A percentile compares a stretch with the other conserved stretches of the same genome.
phyloP scores from a whole-genome alignment of 257 asterid species.

The Solanum acaule region DNA sequence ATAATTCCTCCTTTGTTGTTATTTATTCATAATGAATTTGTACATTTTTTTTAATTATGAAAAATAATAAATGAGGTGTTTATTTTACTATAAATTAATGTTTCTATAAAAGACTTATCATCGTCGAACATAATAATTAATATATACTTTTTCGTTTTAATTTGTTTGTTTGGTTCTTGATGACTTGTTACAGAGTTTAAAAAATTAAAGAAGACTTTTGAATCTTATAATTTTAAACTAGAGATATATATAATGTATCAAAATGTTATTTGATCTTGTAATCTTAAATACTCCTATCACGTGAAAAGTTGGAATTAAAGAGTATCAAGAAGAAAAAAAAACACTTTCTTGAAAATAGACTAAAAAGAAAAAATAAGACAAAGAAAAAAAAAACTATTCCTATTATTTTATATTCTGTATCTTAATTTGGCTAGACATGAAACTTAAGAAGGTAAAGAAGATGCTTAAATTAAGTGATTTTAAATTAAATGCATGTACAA shows the following conservation, averaged over 20 bases:
- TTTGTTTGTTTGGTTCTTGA: background rate
- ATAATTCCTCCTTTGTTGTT: background rate
- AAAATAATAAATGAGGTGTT: background rate
- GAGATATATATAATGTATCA: too few relatives aligned
- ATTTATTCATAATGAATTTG: background rate
- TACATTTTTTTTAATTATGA: too few relatives aligned
- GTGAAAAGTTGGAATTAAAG: too few relatives aligned
- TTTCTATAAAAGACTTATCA: background rate
- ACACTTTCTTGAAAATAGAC: too few relatives aligned
- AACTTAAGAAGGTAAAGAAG: background rate
- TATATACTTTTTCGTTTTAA: too few relatives aligned
- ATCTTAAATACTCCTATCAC: too few relatives aligned
- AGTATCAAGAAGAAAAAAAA: too few relatives aligned
- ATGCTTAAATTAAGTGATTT: background rate
- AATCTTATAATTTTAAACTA: too few relatives aligned
- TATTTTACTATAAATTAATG: background rate
- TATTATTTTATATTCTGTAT: background rate
- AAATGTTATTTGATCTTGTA: too few relatives aligned
- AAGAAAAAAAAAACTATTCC: too few relatives aligned
- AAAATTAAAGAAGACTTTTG: background rate
- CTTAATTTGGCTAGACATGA: background rate
- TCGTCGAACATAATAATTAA: background rate
- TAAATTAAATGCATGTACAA: background rate
- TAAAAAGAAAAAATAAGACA: too few relatives aligned
- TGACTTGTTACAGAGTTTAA: too few relatives aligned